phyloP scores from a whole-genome alignment of 768 basidiomycete species.

The Suillus tomentosus region DNA sequence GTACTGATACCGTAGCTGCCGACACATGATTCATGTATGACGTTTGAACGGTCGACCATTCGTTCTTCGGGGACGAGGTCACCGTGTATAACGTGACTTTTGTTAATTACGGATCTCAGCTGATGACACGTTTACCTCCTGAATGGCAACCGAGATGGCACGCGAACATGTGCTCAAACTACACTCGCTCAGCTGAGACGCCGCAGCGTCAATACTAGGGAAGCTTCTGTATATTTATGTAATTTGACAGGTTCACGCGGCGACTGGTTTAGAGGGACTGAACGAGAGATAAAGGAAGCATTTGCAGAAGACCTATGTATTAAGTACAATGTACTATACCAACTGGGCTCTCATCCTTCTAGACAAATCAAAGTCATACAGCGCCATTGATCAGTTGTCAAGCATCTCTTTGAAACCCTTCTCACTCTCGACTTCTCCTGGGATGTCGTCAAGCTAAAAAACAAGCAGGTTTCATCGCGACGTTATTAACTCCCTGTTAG shows the following conservation, averaged over 20 bases:
- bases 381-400: slow-evolving; percentile 20
- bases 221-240: background rate
- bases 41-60: too few species aligned
- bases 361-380: background rate
- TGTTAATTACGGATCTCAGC: background rate
- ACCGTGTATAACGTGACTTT: background rate
- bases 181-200: background rate
- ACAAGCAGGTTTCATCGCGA: background rate
- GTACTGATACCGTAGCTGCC: background rate
- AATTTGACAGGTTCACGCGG: background rate
- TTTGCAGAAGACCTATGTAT: background rate
- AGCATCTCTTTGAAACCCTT: slow-evolving; percentile 50
- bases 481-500: background rate
- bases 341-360: background rate
- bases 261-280: background rate
- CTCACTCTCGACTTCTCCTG: slow-evolving; percentile 65
- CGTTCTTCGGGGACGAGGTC: background rate
- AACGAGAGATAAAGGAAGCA: background rate
- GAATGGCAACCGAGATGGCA: background rate
- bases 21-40: background rate
- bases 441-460: slow-evolving; percentile 56
- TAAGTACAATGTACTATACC: background rate
- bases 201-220: background rate
- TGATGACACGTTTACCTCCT: background rate
- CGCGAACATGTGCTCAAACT: background rate